Base-by-base conservation (phyloP, 495 filamentous ascomycete genomes). In the Aspergillus sclerotioniger region DNA sequence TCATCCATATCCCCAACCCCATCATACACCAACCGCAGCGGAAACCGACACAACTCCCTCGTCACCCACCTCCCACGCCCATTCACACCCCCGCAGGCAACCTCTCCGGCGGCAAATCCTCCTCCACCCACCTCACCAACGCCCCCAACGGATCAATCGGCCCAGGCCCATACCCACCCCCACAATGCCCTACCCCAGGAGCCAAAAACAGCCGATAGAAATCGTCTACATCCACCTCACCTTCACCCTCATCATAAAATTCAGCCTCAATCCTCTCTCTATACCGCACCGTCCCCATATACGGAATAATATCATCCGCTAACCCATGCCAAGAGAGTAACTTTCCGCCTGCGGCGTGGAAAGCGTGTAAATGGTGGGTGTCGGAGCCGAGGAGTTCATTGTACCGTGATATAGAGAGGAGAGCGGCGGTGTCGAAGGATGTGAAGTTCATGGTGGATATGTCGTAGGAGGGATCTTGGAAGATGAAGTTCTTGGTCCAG, bases 91-190 rank as follows among this genome's bases (percentile, higher is more conserved):
- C 29, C 52, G 33, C 52, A 44, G 3, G 13, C 35, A 54, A 29
- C n/a, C 21, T 54, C 6, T 54, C 33, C 13, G 77, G 76, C n/a
- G 61, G 59, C 17, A 67, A 49, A 7, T 60, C 72, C 10, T 69
- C 57, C 60, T 78, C 77, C 3, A 80, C 77, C 77, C 76, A 80
- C 8, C 61, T 58, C 0, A 76, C 72, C 7, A 80, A 55, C 13
- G 65, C 65, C 3, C 58, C 62, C 16, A 72, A 33, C 19, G 57
- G 52, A 37, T 66, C 60, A 5, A 52, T 53, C 1, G 69, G 69
- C 5, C 58, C 8, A 2, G 55, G 43, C 2, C 70, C 70, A 6
- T 48, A 21, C 2, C 70, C 70, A 0, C 54, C 60, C 0, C 31
- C 50, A 53, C 70, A 73, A 31, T 73, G 68, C 1, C 44, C 46